Evolutionary conservation across 2,329 filamentous ascomycete genomes (phyloP).

Genomic region (Cladosporium sp.): DNA sequence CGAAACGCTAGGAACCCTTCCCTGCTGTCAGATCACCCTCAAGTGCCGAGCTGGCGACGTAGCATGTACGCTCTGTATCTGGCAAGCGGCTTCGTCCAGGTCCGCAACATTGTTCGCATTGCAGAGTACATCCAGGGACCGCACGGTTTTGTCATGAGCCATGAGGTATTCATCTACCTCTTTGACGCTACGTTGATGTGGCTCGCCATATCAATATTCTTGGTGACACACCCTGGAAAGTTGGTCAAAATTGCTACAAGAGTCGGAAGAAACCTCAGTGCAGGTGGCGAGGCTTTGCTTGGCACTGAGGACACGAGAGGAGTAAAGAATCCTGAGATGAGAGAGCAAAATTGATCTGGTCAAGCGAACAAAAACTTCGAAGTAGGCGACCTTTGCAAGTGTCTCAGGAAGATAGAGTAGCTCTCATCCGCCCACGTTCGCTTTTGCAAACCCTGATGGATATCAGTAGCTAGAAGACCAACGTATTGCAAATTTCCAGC

Average conservation of each 20-base stretch:
- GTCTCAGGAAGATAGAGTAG: too few relatives aligned
- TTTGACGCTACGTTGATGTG: constrained; percentile 43
- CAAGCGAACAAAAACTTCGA: too few relatives aligned
- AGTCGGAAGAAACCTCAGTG: neutral
- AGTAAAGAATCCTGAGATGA: neutral
- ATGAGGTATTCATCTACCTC: constrained; percentile 41
- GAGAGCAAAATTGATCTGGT: neutral
- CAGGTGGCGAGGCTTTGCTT: neutral
- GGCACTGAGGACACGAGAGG: neutral
- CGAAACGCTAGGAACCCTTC: constrained; percentile 24
- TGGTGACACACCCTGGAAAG: constrained; percentile 13
- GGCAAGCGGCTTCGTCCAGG: constrained; percentile 39
- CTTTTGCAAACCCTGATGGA: too few relatives aligned
- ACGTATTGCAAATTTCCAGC: too few relatives aligned
- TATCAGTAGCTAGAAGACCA: too few relatives aligned
- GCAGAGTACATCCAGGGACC: constrained; percentile 46
- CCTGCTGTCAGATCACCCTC: constrained; percentile 16
- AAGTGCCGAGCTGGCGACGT: constrained; percentile 28
- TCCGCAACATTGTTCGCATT: constrained; percentile 45
- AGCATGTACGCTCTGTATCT: constrained; percentile 36
- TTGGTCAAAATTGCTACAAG: neutral
- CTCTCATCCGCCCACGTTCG: too few relatives aligned
- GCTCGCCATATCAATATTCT: constrained; percentile 19
- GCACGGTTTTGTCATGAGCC: constrained; percentile 36
- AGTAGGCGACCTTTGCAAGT: too few relatives aligned